Percentiles rank a stretch among this genome's conserved stretches.
Conservation (phyloP, 768 basidiomycete genomes). For the Mrakia blollopis region DNA sequence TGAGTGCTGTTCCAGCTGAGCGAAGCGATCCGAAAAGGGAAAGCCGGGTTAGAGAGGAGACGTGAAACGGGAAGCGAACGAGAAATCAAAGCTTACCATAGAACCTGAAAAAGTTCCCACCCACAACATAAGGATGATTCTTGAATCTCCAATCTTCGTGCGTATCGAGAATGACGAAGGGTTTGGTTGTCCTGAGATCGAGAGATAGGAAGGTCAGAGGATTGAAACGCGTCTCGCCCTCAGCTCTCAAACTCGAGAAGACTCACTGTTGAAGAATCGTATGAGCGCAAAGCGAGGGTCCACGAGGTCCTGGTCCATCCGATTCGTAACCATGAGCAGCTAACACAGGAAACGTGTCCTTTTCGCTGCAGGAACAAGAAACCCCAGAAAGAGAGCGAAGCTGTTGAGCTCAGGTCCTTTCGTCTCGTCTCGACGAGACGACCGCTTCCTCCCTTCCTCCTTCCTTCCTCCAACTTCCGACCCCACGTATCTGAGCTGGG, state of each 20-base stretch:
- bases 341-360: background rate
- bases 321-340: background rate
- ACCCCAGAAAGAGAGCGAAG: background rate
- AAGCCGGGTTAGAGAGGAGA: too few species aligned
- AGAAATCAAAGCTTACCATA: conserved; percentile 20
- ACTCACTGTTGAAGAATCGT: conserved; percentile 35
- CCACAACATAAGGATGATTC: background rate
- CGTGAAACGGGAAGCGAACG: too few species aligned
- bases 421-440: background rate
- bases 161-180: conserved; percentile 30
- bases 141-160: conserved; percentile 35
- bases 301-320: background rate
- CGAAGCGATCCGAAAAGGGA: too few species aligned
- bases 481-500: too few species aligned
- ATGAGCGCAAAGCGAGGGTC: conserved; percentile 35
- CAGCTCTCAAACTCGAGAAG: conserved; percentile 31
- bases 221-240: background rate
- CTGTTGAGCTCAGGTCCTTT: background rate
- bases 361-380: background rate
- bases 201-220: background rate
- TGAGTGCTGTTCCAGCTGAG: conserved; percentile 24
- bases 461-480: too few species aligned
- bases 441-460: background rate
- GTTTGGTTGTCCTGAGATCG: background rate
- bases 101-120: conserved; percentile 31